Conservation (phyloP, 1,284 basidiomycete species). For the Apiotrichum montevideense region DNA sequence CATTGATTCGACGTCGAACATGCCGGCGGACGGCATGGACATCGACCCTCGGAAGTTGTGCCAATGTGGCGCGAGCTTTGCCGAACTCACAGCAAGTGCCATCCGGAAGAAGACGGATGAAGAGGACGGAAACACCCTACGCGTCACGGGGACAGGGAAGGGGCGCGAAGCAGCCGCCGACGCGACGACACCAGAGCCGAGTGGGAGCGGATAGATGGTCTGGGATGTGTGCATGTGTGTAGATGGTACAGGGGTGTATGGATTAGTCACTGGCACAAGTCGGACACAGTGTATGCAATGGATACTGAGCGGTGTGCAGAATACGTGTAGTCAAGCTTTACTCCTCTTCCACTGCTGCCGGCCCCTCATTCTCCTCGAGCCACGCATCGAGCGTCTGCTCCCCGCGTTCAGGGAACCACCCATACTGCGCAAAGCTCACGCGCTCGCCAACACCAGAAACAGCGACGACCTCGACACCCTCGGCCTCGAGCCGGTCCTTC, state of each 20-base stretch:
- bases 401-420: slow-evolving; percentile 56
- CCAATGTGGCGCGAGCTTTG: slow-evolving; percentile 32
- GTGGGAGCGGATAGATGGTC: not conserved
- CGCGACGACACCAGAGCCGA: not conserved
- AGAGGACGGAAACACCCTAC: not conserved
- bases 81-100: slow-evolving; percentile 31
- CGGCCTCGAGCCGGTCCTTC: slow-evolving; percentile 59
- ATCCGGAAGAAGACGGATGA: slow-evolving; percentile 11
- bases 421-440: slow-evolving; percentile 53
- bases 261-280: no score
- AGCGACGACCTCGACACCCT: slow-evolving; percentile 61
- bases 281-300: not conserved
- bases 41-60: slow-evolving; percentile 22
- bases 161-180: not conserved
- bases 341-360: not conserved
- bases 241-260: no score
- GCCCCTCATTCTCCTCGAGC: not conserved
- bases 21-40: slow-evolving; percentile 13
- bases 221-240: no score
- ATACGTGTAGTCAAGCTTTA: no score
- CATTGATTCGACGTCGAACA: slow-evolving; percentile 1
- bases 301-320: not conserved
- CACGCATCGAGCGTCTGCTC: slow-evolving; percentile 14
- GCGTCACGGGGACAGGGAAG: not conserved
- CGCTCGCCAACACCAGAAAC: slow-evolving; percentile 48